These are phyloP conservation scores for Lactarius deliciosus DNA, from an alignment of 768 basidiomycete genomes.

Conservation along the genomic window DNA sequence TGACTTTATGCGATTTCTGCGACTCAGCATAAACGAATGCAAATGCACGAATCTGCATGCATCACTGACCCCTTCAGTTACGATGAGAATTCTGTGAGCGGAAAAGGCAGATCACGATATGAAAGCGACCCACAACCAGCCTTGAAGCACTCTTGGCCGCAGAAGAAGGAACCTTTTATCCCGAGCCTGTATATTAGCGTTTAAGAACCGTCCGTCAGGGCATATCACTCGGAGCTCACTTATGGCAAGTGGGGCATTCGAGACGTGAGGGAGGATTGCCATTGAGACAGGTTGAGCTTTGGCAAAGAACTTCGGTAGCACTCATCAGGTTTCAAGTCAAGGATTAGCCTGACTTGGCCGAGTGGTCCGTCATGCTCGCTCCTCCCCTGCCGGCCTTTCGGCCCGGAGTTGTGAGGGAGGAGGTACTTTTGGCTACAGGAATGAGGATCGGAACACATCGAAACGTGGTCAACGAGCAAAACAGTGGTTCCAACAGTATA, in stretches of 20 bases:
- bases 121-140: constrained; percentile 68
- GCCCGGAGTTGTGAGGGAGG: constrained; percentile 4
- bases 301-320: constrained; percentile 51
- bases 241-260: constrained; percentile 93
- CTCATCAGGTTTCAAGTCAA: constrained; percentile 36
- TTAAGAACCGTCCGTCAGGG: constrained; percentile 19
- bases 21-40: constrained; percentile 4
- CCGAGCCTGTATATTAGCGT: constrained; percentile 57
- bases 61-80: constrained; percentile 26
- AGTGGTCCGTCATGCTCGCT: not conserved
- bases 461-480: constrained; percentile 1
- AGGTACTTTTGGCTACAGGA: not conserved
- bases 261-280: constrained; percentile 83
- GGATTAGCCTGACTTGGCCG: not conserved
- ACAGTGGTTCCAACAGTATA: constrained; percentile 2
- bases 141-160: constrained; percentile 96
- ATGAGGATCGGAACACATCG: not conserved
- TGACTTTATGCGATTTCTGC: constrained; percentile 79
- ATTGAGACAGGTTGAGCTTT: constrained; percentile 69
- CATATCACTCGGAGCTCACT: constrained; percentile 49
- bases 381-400: constrained; percentile 9
- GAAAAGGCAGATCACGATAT: constrained; percentile 18
- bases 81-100: constrained; percentile 15
- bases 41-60: constrained; percentile 33
- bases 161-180: constrained; percentile 85